Evolutionary conservation across 1,284 basidiomycete species (phyloP).

Genomic region (Cutaneotrichosporon sp.): DNA sequence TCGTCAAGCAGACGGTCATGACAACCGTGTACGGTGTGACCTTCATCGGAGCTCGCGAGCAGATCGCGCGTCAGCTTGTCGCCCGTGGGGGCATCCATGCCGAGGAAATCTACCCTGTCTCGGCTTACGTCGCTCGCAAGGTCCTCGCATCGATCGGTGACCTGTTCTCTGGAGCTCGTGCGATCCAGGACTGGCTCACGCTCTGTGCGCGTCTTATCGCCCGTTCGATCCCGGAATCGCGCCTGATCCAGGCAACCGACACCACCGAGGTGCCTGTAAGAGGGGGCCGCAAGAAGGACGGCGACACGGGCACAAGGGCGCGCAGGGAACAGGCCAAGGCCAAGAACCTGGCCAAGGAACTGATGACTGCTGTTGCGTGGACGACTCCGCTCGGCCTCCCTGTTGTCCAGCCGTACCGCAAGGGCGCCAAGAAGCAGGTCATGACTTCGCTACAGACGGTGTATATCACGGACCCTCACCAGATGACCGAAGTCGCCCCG

Average conservation of each 20-base stretch:
- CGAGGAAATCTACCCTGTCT: slow-evolving; percentile 71
- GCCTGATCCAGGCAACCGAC: slow-evolving; percentile 54
- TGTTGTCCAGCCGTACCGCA: slow-evolving; percentile 95
- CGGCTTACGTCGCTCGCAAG: slow-evolving; percentile 80
- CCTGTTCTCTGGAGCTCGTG: slow-evolving; percentile 85
- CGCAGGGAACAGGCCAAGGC: slow-evolving; percentile 7
- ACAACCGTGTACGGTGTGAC: slow-evolving; percentile 98
- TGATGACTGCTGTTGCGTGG: slow-evolving; percentile 97
- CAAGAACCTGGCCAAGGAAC: slow-evolving; percentile 66
- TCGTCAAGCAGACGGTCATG: slow-evolving; percentile 99
- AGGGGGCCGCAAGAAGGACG: background rate
- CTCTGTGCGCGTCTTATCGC: slow-evolving; percentile 79
- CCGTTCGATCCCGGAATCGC: slow-evolving; percentile 77
- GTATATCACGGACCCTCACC: slow-evolving; percentile 86
- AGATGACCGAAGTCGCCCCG: slow-evolving; percentile 75
- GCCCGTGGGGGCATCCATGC: slow-evolving; percentile 71
- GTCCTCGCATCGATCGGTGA: slow-evolving; percentile 84
- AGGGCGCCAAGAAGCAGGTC: slow-evolving; percentile 72
- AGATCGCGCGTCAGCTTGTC: slow-evolving; percentile 85
- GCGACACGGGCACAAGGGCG: background rate
- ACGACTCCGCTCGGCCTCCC: slow-evolving; percentile 91
- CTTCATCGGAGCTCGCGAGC: slow-evolving; percentile 89
- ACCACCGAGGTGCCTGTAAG: background rate
- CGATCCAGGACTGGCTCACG: slow-evolving; percentile 90
- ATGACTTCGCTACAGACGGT: slow-evolving; percentile 84